Evolutionary conservation across 225 moss, liverwort and hornwort species (phyloP), one percentile per base, ranked within the genome.

Genomic region (Polytrichum formosum): DNA sequence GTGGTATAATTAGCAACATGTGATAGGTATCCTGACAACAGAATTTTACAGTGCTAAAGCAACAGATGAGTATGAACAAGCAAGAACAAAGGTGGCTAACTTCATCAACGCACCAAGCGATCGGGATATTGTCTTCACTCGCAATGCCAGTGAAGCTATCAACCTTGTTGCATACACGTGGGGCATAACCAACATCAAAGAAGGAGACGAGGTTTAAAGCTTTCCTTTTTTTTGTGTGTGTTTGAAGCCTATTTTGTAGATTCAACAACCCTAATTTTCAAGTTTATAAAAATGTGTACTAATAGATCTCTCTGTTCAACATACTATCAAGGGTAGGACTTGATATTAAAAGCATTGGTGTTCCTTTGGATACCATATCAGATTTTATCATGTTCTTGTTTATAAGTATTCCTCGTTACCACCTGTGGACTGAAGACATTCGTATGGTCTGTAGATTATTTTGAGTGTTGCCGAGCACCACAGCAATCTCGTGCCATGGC

Each of bases 401-500:
- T 13, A 16, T 68, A 16, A 46, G 13, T 46, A 13, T 46, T 46
- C 46, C 16, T 10, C 4, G 16, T 13, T 46, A 16, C 46, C 16
- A 46, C 46, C 13, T 46, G 16, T 46, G 46, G 35, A 26, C 4
- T 46, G 4, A 18, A 61, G 7, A 4, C 26, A 19, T 64, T 26
- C 18, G 16, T 46, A 7, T 26, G 56, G 17, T 64, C 69, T 63
- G 71, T 79, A 95, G 95, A 83, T 95, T 31, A 79, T 95, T 56
- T 60, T 95, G 64, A 83, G 81, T 71, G 88, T 91, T 53, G 95
- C 92, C 28, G 95, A 95, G 83, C 92, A 95, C 76, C 92, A 95
- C 74, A 95, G 92, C 85, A 95, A 95, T 69, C 81, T 91, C 55
- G 88, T 95, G 22, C 95, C 95, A 1, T 95, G 93, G 93, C 95